A percentile compares a stretch with the other conserved stretches of the same genome.
phyloP scores from a whole-genome alignment of 768 basidiomycete genomes.

The Lactarius indigo region DNA sequence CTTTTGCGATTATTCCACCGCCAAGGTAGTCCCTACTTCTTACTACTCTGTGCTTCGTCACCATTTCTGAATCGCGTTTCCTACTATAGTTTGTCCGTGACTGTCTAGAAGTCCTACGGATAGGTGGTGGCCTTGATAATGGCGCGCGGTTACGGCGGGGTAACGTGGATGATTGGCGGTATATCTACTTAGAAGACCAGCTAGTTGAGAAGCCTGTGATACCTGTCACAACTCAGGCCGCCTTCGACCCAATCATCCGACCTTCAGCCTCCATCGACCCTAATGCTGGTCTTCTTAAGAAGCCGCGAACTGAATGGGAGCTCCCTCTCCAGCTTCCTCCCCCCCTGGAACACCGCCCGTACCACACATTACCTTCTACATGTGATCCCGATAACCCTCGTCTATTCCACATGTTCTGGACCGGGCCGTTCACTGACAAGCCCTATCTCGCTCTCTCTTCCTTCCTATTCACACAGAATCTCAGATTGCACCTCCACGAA shows the following conservation, averaged over 20 bases:
- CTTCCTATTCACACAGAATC: slow-evolving; percentile 94
- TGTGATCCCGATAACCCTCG: slow-evolving; percentile 87
- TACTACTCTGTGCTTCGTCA: slow-evolving; percentile 12
- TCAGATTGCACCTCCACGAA: slow-evolving; percentile 66
- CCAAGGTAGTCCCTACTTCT: slow-evolving; percentile 48
- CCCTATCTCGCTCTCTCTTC: slow-evolving; percentile 94
- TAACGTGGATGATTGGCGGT: slow-evolving; percentile 79
- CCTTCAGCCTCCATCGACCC: slow-evolving; percentile 39
- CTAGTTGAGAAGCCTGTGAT: slow-evolving; percentile 40
- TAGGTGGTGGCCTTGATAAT: slow-evolving; percentile 86
- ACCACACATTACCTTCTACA: slow-evolving; percentile 51
- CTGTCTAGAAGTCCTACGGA: slow-evolving; percentile 90
- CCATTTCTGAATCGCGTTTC: neutral
- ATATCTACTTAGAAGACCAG: slow-evolving; percentile 74
- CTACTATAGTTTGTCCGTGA: slow-evolving; percentile 84
- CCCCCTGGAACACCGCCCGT: slow-evolving; percentile 51
- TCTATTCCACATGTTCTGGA: slow-evolving; percentile 99
- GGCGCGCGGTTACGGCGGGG: slow-evolving; percentile 71
- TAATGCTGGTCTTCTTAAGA: slow-evolving; percentile 54
- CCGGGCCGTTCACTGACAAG: slow-evolving; percentile 97
- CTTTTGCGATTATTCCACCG: slow-evolving; percentile 84
- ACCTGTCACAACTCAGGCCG: slow-evolving; percentile 30
- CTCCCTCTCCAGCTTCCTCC: slow-evolving; percentile 46
- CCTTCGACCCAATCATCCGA: slow-evolving; percentile 27
- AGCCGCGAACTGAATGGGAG: slow-evolving; percentile 63